These are phyloP conservation scores for Kazachstania taianensis DNA, from an alignment of 805 yeast species.

Conservation along the genomic window DNA sequence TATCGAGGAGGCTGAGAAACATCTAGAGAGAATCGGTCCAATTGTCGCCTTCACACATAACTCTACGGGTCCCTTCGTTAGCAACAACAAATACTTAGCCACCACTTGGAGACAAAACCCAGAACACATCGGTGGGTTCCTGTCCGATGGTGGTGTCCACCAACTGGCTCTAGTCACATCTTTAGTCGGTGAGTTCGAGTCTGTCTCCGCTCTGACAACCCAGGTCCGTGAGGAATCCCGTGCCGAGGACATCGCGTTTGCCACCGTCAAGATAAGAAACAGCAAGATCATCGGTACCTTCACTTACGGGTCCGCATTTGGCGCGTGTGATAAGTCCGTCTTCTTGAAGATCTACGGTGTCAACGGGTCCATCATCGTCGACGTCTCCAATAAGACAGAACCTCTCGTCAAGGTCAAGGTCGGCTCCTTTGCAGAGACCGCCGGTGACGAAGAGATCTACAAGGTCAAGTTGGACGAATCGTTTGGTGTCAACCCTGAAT, in stretches of 20 bases:
- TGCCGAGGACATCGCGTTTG: conserved; percentile 67
- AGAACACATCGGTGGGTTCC: conserved; percentile 84
- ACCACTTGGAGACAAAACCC: conserved; percentile 88
- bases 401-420: conserved; percentile 30
- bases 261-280: conserved; percentile 54
- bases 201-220: conserved; percentile 65
- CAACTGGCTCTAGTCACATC: conserved; percentile 81
- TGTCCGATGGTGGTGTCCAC: conserved; percentile 95
- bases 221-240: conserved; percentile 76
- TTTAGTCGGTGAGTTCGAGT: conserved; percentile 62
- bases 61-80: conserved; percentile 64
- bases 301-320: conserved; percentile 80
- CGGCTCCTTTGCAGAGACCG: conserved; percentile 21
- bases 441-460: conserved; percentile 24
- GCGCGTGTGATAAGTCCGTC: conserved; percentile 64
- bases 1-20: conserved; percentile 43
- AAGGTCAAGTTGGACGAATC: conserved; percentile 34
- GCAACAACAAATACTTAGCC: conserved; percentile 45
- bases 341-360: conserved; percentile 66
- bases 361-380: conserved; percentile 63
- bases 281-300: conserved; percentile 66
- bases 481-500: conserved; percentile 50
- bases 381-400: conserved; percentile 41
- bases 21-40: conserved; percentile 64
- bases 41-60: conserved; percentile 58